Evolutionary conservation across 129 eudicot genomes (phyloP).

Genomic region (Scalesia atractyloides): DNA sequence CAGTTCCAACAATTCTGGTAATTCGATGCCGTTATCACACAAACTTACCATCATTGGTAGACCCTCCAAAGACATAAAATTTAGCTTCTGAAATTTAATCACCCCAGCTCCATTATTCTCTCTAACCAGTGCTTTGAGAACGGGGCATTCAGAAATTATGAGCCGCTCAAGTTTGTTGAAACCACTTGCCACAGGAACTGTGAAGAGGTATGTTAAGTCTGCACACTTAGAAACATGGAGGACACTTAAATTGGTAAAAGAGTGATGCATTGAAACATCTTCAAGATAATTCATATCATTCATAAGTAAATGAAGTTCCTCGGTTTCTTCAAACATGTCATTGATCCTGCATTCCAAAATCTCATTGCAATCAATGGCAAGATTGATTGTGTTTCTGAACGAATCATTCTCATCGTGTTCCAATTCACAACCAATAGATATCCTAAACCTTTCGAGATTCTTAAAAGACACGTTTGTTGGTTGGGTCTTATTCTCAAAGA

Average conservation of each 20-base stretch:
- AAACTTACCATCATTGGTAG: conserved; percentile 1
- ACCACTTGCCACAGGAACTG: no score
- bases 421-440: not conserved
- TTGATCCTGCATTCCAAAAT: not conserved
- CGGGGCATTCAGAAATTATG: not conserved
- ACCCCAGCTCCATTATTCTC: not conserved
- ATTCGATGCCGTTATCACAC: not conserved
- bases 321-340: conserved; percentile 4
- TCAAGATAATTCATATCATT: not conserved
- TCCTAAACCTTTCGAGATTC: not conserved
- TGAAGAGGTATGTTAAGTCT: conserved; percentile 3
- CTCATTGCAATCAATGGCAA: not conserved
- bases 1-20: not conserved
- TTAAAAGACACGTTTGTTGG: not conserved
- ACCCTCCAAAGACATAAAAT: not conserved
- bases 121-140: not conserved
- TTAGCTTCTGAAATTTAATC: not conserved
- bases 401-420: not conserved
- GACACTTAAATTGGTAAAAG: not conserved
- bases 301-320: not conserved
- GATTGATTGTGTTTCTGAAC: not conserved
- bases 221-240: conserved; percentile 3
- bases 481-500: not conserved
- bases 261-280: not conserved
- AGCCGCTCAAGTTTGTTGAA: no score